These are phyloP conservation scores for Lagerstroemia speciosa DNA, from an alignment of 345 rosid genomes.

Conservation along the genomic window DNA sequence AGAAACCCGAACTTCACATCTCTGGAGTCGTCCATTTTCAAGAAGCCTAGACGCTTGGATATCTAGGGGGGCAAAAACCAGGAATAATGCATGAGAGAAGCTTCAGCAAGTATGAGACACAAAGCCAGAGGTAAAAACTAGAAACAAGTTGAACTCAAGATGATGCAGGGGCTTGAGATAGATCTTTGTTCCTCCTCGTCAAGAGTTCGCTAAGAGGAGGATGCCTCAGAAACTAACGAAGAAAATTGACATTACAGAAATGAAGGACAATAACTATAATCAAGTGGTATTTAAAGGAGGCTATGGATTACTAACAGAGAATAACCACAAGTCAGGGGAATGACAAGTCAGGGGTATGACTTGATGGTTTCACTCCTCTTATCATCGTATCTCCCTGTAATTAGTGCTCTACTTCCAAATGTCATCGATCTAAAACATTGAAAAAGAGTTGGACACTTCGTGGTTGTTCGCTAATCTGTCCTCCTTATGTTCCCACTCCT, in stretches of 20 bases:
- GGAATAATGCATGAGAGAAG: background rate
- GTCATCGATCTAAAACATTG: constrained; percentile 54
- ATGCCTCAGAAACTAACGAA: constrained; percentile 72
- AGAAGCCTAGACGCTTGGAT: constrained; percentile 52
- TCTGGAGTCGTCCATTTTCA: constrained; percentile 82
- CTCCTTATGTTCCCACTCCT: background rate
- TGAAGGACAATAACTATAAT: background rate
- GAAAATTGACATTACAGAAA: background rate
- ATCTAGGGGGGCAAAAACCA: constrained; percentile 40
- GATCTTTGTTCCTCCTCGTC: constrained; percentile 89
- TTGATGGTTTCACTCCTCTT: constrained; percentile 64
- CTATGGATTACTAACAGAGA: constrained; percentile 55
- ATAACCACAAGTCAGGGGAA: constrained; percentile 88
- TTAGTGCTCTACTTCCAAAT: constrained; percentile 91
- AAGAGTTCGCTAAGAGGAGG: constrained; percentile 71
- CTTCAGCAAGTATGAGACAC: background rate
- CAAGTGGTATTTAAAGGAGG: background rate
- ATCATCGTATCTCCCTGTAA: constrained; percentile 71
- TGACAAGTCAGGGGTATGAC: too few relatives aligned
- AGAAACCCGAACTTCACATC: constrained; percentile 87
- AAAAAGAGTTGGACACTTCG: background rate
- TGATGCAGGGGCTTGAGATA: constrained; percentile 4
- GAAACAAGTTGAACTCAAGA: background rate
- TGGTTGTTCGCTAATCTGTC: background rate
- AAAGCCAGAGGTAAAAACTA: background rate